phyloP scores from a whole-genome alignment of 2,329 filamentous ascomycete species.

The Calonectria hawksworthii region DNA sequence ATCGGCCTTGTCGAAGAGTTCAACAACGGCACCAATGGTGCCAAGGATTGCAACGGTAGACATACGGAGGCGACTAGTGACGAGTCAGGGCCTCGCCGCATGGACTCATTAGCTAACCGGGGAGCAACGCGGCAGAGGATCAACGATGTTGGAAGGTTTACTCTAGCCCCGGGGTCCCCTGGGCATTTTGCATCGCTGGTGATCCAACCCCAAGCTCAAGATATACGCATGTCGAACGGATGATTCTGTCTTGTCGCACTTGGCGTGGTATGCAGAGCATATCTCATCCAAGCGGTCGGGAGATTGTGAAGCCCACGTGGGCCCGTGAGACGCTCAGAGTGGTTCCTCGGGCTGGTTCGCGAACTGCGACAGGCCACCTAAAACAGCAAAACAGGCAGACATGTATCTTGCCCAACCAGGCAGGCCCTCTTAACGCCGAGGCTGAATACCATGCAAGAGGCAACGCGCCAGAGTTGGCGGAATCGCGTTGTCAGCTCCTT shows the following conservation, averaged over 20 bases:
- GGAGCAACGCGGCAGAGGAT: background rate
- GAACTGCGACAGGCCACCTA: background rate
- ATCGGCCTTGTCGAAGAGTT: background rate
- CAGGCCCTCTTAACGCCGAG: background rate
- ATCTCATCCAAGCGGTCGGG: background rate
- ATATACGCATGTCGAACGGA: background rate
- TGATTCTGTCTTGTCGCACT: background rate
- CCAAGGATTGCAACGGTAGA: constrained; percentile 10
- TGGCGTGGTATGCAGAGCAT: background rate
- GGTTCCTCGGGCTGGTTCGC: background rate
- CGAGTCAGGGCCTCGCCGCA: background rate
- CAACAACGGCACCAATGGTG: background rate
- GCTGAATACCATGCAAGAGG: background rate
- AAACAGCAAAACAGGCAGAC: background rate
- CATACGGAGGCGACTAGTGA: background rate
- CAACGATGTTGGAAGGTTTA: background rate
- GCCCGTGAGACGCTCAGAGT: background rate
- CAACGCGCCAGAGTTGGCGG: background rate
- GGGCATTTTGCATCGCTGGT: background rate
- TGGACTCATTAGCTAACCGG: background rate
- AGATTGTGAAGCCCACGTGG: background rate
- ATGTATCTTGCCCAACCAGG: background rate
- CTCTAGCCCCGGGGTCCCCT: background rate
- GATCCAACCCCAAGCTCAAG: background rate
- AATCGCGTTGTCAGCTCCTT: background rate